Conservation (phyloP, 768 basidiomycete species). For the Tephrocybe sp. region DNA sequence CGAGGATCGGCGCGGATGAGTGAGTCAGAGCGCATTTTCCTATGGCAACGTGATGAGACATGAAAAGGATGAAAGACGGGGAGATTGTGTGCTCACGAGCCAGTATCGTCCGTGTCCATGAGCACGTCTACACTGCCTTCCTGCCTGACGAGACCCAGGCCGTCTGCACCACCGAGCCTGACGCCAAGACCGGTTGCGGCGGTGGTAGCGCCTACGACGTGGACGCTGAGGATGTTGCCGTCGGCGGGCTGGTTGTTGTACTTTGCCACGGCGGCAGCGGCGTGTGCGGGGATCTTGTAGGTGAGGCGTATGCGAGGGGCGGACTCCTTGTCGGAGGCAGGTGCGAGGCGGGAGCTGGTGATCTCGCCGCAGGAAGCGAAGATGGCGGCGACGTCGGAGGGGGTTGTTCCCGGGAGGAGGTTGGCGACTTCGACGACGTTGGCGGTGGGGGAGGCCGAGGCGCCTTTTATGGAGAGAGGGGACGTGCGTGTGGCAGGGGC, state of each 20-base stretch:
- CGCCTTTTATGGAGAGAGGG: slow-evolving; percentile 67
- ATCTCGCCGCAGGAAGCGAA: slow-evolving; percentile 80
- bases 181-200: slow-evolving; percentile 55
- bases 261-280: slow-evolving; percentile 65
- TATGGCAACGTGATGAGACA: slow-evolving; percentile 24
- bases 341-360: slow-evolving; percentile 41
- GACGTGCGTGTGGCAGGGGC: slow-evolving; percentile 10
- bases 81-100: slow-evolving; percentile 62
- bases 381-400: slow-evolving; percentile 83
- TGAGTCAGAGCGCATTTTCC: slow-evolving; percentile 86
- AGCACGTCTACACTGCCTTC: slow-evolving; percentile 60
- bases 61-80: not conserved
- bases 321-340: slow-evolving; percentile 20
- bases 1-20: slow-evolving; percentile 63
- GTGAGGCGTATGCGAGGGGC: slow-evolving; percentile 68
- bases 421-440: slow-evolving; percentile 78
- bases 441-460: slow-evolving; percentile 45
- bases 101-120: slow-evolving; percentile 46
- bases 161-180: slow-evolving; percentile 54
- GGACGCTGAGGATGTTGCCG: slow-evolving; percentile 69
- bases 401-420: slow-evolving; percentile 72
- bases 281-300: slow-evolving; percentile 64
- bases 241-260: slow-evolving; percentile 85
- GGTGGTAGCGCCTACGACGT: slow-evolving; percentile 54
- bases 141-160: slow-evolving; percentile 51